Conservation (phyloP, 345 rosid species). For the Theobroma cacao region DNA sequence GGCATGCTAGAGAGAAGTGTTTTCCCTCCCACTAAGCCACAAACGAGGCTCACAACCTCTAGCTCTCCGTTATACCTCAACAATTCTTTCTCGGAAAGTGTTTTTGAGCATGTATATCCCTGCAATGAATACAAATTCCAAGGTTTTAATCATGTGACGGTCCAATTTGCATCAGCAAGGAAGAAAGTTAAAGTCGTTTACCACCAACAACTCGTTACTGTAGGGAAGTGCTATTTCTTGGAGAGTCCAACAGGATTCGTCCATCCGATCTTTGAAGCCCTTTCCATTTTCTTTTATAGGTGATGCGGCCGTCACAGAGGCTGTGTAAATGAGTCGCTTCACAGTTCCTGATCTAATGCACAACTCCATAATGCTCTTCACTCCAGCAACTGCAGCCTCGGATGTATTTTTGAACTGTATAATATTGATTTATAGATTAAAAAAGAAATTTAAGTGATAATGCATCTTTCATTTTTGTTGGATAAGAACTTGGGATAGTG, state of each 20-base stretch:
- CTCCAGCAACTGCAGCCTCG: conserved; percentile 24
- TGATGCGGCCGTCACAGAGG: conserved; percentile 13
- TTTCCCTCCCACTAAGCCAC: conserved; percentile 43
- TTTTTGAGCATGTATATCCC: conserved; percentile 3
- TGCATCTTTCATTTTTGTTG: too few relatives aligned
- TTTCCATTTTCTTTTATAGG: conserved; percentile 13
- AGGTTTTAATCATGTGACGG: neutral
- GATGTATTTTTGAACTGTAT: conserved; percentile 22
- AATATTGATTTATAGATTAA: too few relatives aligned
- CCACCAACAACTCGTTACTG: neutral
- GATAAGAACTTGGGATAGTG: too few relatives aligned
- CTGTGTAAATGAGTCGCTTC: conserved; percentile 35
- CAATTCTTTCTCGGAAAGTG: neutral
- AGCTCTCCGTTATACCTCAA: conserved; percentile 1
- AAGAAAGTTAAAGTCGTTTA: neutral
- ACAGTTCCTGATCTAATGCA: conserved; percentile 21
- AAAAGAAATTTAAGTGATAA: neutral
- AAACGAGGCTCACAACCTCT: conserved; percentile 36
- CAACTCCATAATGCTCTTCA: conserved; percentile 10
- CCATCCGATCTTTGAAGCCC: neutral
- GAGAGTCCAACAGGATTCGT: neutral
- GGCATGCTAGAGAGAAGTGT: conserved; percentile 29
- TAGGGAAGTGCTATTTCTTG: neutral
- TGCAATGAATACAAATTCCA: neutral
- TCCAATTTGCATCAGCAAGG: neutral